Conservation (phyloP, 116 monocot genomes). For the Papilionanthe hybrid region DNA sequence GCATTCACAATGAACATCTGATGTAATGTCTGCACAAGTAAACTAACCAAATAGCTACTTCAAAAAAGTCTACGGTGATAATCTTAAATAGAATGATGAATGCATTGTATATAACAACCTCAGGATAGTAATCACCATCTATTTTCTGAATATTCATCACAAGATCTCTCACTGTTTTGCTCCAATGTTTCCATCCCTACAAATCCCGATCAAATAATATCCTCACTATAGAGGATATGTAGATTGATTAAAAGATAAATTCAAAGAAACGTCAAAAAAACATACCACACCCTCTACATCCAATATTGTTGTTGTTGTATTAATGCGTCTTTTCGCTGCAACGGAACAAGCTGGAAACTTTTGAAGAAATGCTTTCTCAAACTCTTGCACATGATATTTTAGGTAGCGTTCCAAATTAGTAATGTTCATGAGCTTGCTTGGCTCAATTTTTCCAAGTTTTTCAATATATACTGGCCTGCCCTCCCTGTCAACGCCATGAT, state of each 20-base stretch:
- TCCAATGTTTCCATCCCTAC: constrained; percentile 42
- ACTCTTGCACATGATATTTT: constrained; percentile 58
- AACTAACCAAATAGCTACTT: background rate
- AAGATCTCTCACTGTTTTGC: constrained; percentile 34
- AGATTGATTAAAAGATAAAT: background rate
- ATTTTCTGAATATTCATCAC: constrained; percentile 31
- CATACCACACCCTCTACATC: constrained; percentile 62
- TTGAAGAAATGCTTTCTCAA: constrained; percentile 50
- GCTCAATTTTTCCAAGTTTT: constrained; percentile 46
- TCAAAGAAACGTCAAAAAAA: constrained; percentile 5
- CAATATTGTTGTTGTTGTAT: constrained; percentile 47
- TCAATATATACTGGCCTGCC: constrained; percentile 55
- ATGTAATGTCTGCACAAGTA: constrained; percentile 34
- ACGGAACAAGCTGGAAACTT: constrained; percentile 55
- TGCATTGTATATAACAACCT: constrained; percentile 15
- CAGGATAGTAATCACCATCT: constrained; percentile 48
- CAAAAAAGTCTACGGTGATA: background rate
- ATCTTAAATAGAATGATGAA: background rate
- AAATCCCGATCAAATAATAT: constrained; percentile 1
- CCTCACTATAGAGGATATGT: background rate
- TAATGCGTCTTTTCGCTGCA: constrained; percentile 48
- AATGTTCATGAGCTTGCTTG: constrained; percentile 41
- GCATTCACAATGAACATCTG: constrained; percentile 56
- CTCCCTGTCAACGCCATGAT: constrained; percentile 51
- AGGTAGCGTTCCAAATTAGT: constrained; percentile 49